These are phyloP conservation scores for Lentinula aciculospora DNA, from an alignment of 768 basidiomycete species.

Conservation along the genomic window DNA sequence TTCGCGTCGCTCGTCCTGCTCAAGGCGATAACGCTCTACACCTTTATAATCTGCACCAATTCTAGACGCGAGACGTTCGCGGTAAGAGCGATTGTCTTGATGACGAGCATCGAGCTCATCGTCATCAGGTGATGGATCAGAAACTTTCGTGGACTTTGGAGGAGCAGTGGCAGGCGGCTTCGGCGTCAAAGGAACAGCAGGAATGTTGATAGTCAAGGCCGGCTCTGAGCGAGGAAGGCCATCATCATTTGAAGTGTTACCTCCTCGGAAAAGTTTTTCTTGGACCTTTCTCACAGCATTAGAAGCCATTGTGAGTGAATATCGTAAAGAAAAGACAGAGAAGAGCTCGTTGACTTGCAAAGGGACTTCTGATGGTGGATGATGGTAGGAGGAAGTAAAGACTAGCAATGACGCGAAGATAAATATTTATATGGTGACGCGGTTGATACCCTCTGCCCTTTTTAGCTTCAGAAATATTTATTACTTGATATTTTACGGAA, in stretches of 20 bases:
- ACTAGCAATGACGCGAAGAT: background rate
- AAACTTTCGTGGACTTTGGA: slow-evolving; percentile 38
- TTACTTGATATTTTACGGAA: too few species aligned
- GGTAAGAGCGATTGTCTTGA: slow-evolving; percentile 33
- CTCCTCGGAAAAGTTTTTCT: slow-evolving; percentile 61
- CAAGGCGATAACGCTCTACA: slow-evolving; percentile 78
- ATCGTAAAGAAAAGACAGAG: background rate
- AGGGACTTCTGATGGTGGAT: background rate
- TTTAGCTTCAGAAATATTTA: too few species aligned
- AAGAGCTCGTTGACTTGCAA: background rate
- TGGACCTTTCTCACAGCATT: slow-evolving; percentile 58
- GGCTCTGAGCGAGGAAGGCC: slow-evolving; percentile 16
- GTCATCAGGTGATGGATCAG: slow-evolving; percentile 26
- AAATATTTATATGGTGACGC: background rate
- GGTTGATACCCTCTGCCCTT: background rate
- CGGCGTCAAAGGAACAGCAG: slow-evolving; percentile 38
- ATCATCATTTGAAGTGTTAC: slow-evolving; percentile 20
- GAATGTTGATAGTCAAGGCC: slow-evolving; percentile 66
- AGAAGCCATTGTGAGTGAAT: slow-evolving; percentile 1
- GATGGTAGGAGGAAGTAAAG: background rate
- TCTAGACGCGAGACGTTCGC: slow-evolving; percentile 57
- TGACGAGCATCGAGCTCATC: slow-evolving; percentile 3
- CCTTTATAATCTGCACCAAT: slow-evolving; percentile 74
- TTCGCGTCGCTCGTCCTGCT: slow-evolving; percentile 73
- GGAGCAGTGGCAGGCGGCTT: slow-evolving; percentile 34